Percentiles rank a stretch among this genome's conserved stretches.
phyloP scores from a whole-genome alignment of 2,329 filamentous ascomycete species.

The Stachybotrys chlorohalonatus region DNA sequence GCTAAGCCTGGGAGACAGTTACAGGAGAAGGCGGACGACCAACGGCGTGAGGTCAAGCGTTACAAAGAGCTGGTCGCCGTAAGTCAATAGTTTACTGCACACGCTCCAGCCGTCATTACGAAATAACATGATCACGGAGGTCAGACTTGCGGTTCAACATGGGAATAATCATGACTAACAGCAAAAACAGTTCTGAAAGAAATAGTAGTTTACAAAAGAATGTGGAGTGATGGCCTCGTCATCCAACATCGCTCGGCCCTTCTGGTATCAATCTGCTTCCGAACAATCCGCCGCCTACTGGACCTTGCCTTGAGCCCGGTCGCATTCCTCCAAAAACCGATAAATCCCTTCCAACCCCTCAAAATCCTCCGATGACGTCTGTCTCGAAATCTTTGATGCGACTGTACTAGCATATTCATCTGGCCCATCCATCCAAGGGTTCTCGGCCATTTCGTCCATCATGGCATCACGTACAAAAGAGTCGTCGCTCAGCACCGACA shows the following conservation, averaged over 20 bases:
- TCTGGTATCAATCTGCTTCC: neutral
- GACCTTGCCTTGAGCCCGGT: constrained; percentile 27
- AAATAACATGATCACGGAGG: no score
- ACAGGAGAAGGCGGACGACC: no score
- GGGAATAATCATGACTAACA: no score
- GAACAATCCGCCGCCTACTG: neutral
- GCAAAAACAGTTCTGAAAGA: no score
- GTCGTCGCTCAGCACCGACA: constrained; percentile 23
- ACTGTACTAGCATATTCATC: constrained; percentile 44
- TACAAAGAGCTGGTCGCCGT: neutral
- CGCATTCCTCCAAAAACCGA: constrained; percentile 49
- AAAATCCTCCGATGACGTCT: constrained; percentile 37
- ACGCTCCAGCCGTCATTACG: no score
- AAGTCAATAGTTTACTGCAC: neutral
- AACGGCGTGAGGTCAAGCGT: neutral
- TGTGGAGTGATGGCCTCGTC: constrained; percentile 3
- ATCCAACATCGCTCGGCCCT: neutral
- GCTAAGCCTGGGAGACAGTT: neutral
- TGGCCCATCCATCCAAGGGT: constrained; percentile 38
- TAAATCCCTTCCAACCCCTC: constrained; percentile 50
- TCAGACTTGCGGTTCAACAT: no score
- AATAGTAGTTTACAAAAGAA: constrained; percentile 10
- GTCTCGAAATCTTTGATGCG: constrained; percentile 33
- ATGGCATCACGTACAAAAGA: constrained; percentile 30
- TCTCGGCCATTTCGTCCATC: constrained; percentile 31